Percentiles rank a stretch among this genome's conserved stretches.
phyloP scores from a whole-genome alignment of 2,329 filamentous ascomycete species.

The Sclerotinia spermophila region DNA sequence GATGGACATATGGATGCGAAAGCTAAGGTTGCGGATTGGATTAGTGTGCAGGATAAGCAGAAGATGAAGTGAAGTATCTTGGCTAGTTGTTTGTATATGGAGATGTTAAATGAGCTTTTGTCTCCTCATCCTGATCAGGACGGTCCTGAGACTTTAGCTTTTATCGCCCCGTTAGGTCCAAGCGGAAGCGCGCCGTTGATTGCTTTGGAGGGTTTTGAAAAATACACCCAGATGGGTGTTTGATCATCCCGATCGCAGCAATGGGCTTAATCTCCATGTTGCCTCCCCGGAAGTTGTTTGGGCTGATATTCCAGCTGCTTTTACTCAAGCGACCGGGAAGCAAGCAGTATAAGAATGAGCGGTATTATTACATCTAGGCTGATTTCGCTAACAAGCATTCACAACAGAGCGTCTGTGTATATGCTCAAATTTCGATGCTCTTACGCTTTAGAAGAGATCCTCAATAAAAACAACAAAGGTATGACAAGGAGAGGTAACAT shows the following conservation, averaged over 20 bases:
- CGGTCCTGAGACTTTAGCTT: slow-evolving; percentile 21
- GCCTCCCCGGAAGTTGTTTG: slow-evolving; percentile 30
- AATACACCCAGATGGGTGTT: slow-evolving; percentile 33
- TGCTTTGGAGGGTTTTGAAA: slow-evolving; percentile 30
- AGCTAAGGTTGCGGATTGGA: slow-evolving; percentile 34
- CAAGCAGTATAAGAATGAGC: slow-evolving; percentile 26
- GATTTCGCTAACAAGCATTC: no score
- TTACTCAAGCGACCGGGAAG: slow-evolving; percentile 25
- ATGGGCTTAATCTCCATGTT: slow-evolving; percentile 31
- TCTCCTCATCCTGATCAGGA: slow-evolving; percentile 20
- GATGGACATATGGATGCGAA: slow-evolving; percentile 43
- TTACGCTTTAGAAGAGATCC: no score
- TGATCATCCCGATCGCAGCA: slow-evolving; percentile 27
- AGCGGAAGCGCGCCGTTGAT: slow-evolving; percentile 26
- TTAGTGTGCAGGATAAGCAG: slow-evolving; percentile 22
- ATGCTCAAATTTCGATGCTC: no score
- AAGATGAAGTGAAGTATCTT: slow-evolving; percentile 30
- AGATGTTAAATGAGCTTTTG: slow-evolving; percentile 32
- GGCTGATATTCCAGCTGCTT: slow-evolving; percentile 21
- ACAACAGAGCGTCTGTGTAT: no score
- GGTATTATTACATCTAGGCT: no score
- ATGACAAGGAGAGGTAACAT: no score
- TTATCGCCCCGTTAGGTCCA: slow-evolving; percentile 24
- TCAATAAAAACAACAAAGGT: no score
- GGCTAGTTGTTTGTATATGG: slow-evolving; percentile 37